These are phyloP conservation scores for Sambucus nigra DNA, from an alignment of 129 eudicot species.

Conservation along the genomic window DNA sequence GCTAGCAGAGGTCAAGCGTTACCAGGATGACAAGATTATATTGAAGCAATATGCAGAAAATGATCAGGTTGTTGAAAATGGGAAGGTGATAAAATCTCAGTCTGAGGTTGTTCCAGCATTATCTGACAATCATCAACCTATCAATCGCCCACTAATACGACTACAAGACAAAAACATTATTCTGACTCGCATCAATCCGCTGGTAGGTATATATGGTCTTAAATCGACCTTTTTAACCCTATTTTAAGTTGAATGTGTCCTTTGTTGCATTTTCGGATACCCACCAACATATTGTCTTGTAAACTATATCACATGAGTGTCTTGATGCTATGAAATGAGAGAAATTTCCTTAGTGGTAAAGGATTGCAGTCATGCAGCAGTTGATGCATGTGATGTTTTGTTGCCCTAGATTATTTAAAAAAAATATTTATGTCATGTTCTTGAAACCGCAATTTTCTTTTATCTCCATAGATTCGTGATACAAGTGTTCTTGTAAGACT, in stretches of 20 bases:
- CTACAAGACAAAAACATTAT: constrained; percentile 83
- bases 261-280: neutral
- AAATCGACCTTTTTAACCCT: neutral
- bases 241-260: neutral
- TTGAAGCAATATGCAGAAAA: constrained; percentile 90
- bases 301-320: neutral
- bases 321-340: neutral
- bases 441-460: neutral
- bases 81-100: constrained; percentile 66
- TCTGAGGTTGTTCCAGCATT: constrained; percentile 71
- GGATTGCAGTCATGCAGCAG: neutral
- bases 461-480: constrained; percentile 68
- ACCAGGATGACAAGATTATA: constrained; percentile 72
- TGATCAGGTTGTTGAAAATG: constrained; percentile 83
- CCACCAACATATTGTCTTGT: neutral
- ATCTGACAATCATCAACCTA: constrained; percentile 65
- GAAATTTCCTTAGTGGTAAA: neutral
- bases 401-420: too few species aligned
- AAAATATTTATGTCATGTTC: neutral
- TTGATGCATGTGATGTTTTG: neutral
- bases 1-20: constrained; percentile 75
- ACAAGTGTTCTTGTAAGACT: constrained; percentile 99
- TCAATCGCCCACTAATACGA: constrained; percentile 77
- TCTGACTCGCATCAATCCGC: constrained; percentile 92
- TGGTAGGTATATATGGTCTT: constrained; percentile 30